Evolutionary conservation across 1,284 basidiomycete species (phyloP).

Genomic region (Fistulinella cinereoalba): DNA sequence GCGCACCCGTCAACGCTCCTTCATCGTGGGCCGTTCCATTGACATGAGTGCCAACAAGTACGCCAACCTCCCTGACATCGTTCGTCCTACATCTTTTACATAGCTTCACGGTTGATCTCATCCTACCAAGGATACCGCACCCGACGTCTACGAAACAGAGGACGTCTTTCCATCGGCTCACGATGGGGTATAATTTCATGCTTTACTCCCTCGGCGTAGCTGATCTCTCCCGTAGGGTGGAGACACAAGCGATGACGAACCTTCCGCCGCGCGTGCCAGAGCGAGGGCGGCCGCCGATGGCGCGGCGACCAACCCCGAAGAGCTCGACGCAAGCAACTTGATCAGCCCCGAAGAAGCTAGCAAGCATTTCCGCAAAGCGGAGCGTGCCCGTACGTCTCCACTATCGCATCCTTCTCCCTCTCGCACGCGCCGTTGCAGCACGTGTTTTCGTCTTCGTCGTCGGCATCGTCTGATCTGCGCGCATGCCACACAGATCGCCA

Average conservation of each 20-base stretch:
- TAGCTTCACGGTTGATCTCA: slow-evolving; percentile 11
- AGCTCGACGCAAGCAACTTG: slow-evolving; percentile 49
- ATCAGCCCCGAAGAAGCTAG: slow-evolving; percentile 60
- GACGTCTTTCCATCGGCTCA: slow-evolving; percentile 62
- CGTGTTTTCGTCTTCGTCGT: background rate
- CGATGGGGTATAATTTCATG: slow-evolving; percentile 40
- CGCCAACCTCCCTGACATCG: slow-evolving; percentile 87
- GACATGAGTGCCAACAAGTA: slow-evolving; percentile 78
- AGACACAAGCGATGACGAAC: slow-evolving; percentile 67
- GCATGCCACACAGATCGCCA: slow-evolving; percentile 39
- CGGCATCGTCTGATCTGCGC: background rate
- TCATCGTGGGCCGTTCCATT: background rate
- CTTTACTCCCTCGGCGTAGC: slow-evolving; percentile 5
- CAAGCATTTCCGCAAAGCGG: slow-evolving; percentile 65
- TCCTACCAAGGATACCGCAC: slow-evolving; percentile 73
- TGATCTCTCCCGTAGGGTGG: slow-evolving; percentile 42
- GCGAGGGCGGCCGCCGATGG: slow-evolving; percentile 30
- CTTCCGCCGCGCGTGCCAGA: slow-evolving; percentile 38
- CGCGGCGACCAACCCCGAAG: slow-evolving; percentile 42
- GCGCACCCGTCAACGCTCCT: too few relatives aligned
- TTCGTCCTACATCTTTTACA: slow-evolving; percentile 38
- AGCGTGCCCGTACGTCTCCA: slow-evolving; percentile 51
- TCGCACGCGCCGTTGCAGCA: background rate
- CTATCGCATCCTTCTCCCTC: background rate
- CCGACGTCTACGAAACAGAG: slow-evolving; percentile 90